These are phyloP conservation scores for Ogataea saltuana DNA, from an alignment of 805 yeast species.

Conservation along the genomic window DNA sequence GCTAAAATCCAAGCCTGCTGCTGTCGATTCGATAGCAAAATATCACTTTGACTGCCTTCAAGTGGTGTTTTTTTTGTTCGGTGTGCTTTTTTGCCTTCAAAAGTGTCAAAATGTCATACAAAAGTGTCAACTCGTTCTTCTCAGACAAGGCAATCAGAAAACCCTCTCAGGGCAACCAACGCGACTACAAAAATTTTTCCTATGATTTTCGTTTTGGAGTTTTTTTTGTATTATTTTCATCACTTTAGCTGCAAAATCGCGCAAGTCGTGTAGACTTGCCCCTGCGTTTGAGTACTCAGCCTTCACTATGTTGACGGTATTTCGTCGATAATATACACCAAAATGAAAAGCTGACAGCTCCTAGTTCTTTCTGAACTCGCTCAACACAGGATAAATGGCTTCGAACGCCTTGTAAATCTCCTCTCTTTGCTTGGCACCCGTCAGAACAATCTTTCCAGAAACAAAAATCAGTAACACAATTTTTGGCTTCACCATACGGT, in stretches of 20 bases:
- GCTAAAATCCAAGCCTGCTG: slow-evolving; percentile 3
- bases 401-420: slow-evolving; percentile 98
- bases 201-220: too few relatives aligned
- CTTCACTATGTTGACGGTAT: too few relatives aligned
- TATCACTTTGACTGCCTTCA: too few relatives aligned
- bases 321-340: too few relatives aligned
- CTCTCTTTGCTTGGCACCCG: slow-evolving; percentile 99
- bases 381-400: slow-evolving; percentile 96
- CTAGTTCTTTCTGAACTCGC: slow-evolving; percentile 82
- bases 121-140: too few relatives aligned
- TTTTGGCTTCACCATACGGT: slow-evolving; percentile 99
- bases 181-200: not conserved
- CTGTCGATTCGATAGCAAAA: too few relatives aligned
- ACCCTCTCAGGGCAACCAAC: slow-evolving; percentile 6
- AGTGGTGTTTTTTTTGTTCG: too few relatives aligned
- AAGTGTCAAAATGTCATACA: too few relatives aligned
- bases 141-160: not conserved
- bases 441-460: slow-evolving; percentile 93
- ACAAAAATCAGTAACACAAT: slow-evolving; percentile 94
- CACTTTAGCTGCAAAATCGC: slow-evolving; percentile 2
- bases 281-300: too few relatives aligned
- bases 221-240: not conserved
- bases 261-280: too few relatives aligned
- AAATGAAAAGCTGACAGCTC: too few relatives aligned
- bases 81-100: too few relatives aligned